phyloP scores from a whole-genome alignment of 371 early-diverging fungal species.

The Syncephalis plumigaleata region DNA sequence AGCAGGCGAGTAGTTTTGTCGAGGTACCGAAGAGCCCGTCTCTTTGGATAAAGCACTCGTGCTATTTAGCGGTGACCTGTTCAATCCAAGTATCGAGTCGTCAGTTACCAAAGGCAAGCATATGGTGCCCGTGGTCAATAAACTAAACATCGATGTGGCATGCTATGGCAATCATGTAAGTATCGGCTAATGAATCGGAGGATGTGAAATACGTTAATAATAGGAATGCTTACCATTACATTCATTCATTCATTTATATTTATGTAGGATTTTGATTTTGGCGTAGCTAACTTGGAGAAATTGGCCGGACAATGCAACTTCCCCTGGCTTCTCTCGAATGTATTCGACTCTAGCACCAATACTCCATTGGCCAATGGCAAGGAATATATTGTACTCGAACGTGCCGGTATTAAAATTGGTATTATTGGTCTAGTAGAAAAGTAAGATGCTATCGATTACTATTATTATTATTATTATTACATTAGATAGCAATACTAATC shows the following conservation, averaged over 20 bases:
- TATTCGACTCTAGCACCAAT: slow-evolving; percentile 18
- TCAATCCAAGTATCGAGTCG: slow-evolving; percentile 38
- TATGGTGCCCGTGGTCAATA: slow-evolving; percentile 27
- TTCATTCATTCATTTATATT: no score
- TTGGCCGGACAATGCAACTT: slow-evolving; percentile 24
- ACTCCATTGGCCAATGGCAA: slow-evolving; percentile 10
- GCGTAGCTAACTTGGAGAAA: slow-evolving; percentile 23
- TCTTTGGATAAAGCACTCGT: slow-evolving; percentile 13
- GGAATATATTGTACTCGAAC: slow-evolving; percentile 16
- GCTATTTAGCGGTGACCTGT: slow-evolving; percentile 40
- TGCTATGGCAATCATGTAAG: slow-evolving; percentile 36
- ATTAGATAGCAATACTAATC: neutral
- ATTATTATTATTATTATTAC: neutral
- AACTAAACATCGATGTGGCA: slow-evolving; percentile 25
- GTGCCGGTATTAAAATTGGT: slow-evolving; percentile 24
- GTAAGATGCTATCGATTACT: slow-evolving; percentile 7
- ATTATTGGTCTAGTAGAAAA: slow-evolving; percentile 40
- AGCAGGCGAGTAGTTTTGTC: slow-evolving; percentile 6
- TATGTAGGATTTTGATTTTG: slow-evolving; percentile 38
- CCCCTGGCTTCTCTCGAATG: slow-evolving; percentile 44
- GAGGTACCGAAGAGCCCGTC: neutral
- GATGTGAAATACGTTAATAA: no score
- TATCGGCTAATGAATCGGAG: neutral
- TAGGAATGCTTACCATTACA: no score
- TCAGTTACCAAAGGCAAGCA: slow-evolving; percentile 37